Conservation (phyloP, 176 grass and related monocot genomes). For the Oryza brachyantha region DNA sequence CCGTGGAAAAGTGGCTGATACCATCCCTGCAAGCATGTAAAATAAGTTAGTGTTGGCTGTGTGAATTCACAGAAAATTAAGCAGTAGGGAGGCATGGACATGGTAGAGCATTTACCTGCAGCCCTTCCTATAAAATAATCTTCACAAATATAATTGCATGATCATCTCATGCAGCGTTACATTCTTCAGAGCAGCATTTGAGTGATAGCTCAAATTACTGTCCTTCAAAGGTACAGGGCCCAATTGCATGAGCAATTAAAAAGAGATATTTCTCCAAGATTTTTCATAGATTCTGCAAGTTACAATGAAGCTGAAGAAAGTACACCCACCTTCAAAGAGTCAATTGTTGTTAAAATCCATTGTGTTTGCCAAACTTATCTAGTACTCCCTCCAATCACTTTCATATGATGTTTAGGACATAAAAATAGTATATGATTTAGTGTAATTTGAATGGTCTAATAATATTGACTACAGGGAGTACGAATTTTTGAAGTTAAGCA, state of each 20-base stretch:
- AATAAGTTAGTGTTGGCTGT: conserved; percentile 40
- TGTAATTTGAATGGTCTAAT: no score
- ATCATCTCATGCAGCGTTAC: conserved; percentile 83
- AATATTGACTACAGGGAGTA: no score
- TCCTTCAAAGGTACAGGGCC: conserved; percentile 41
- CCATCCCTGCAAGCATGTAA: conserved; percentile 67
- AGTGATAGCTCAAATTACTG: conserved; percentile 38
- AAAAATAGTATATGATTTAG: no score
- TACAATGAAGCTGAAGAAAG: neutral
- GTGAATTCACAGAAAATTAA: conserved; percentile 27
- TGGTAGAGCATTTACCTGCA: conserved; percentile 29
- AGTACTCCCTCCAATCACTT: no score
- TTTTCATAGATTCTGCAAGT: neutral
- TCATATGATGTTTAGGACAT: no score
- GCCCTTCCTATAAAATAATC: neutral
- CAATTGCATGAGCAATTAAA: conserved; percentile 39
- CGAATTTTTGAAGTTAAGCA: neutral
- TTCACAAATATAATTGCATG: conserved; percentile 65
- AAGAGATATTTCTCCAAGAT: conserved; percentile 8
- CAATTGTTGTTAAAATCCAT: neutral
- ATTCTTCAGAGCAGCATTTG: conserved; percentile 51
- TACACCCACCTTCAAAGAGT: neutral
- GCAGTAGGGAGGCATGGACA: conserved; percentile 1
- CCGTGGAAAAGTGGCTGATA: conserved; percentile 41
- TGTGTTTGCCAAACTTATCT: neutral